phyloP scores from a whole-genome alignment of 225 moss, liverwort and hornwort genomes.

The Polytrichum commune region DNA sequence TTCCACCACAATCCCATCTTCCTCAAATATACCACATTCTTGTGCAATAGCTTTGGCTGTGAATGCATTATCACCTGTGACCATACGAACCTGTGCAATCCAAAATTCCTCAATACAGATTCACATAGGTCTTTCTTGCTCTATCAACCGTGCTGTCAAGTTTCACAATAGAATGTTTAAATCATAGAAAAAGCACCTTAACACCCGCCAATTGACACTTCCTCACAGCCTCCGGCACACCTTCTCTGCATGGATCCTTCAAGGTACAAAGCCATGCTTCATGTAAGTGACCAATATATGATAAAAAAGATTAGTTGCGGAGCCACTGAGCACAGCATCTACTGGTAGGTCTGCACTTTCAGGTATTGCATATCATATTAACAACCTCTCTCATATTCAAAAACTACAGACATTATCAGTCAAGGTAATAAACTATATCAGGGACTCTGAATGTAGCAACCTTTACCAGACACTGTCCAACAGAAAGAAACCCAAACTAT shows the following conservation, averaged over 20 bases:
- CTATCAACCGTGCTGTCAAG: background rate
- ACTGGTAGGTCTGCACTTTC: no score
- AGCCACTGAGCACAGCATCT: no score
- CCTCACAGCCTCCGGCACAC: conserved; percentile 48
- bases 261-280: background rate
- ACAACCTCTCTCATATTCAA: no score
- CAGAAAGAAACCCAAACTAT: no score
- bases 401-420: no score
- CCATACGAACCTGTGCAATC: conserved; percentile 52
- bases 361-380: no score
- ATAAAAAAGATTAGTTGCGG: no score
- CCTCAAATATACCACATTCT: conserved; percentile 52
- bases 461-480: no score
- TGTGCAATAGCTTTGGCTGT: conserved; percentile 59
- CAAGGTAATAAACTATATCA: no score
- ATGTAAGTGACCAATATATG: no score
- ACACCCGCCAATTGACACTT: conserved; percentile 51
- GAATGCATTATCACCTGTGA: conserved; percentile 54
- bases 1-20: conserved; percentile 38
- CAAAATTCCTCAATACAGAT: background rate
- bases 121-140: background rate
- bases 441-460: no score
- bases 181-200: conserved; percentile 18
- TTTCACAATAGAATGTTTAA: no score
- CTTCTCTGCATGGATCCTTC: conserved; percentile 65